Evolutionary conservation across 73 alveolate genomes (phyloP), one percentile per base, ranked within the genome.

Genomic region (Uronychia binucleata): DNA sequence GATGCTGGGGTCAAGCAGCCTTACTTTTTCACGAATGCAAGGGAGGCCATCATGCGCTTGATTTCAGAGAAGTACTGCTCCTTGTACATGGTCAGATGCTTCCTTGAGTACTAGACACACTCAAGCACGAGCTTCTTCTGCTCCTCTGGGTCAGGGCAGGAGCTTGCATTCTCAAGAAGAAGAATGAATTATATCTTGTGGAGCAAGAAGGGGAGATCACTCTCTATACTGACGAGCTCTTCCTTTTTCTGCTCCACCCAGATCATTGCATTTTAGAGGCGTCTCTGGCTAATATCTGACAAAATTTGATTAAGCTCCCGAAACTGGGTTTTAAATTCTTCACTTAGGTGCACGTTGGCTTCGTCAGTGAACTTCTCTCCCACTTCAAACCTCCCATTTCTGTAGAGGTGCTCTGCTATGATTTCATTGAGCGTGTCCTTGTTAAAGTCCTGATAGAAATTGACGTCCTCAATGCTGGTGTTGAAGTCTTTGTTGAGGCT

Each of bases 361-460:
- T 89, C 95, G 30, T 33, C 26, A 34, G 83, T 77, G 80, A 89
- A 89, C 58, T 27, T 78, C 33, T 89, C 95, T 30, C 95, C 95
- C 8, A 82, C 82, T 31, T 84, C 79, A 78, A 60, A 84, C 33
- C 82, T 34, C 26, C 95, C 95, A 14, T 90, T 33, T 35, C 91
- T 84, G 60, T 26, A 89, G 74, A 89, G 59, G 59, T 89, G 95
- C 77, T 89, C 92, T 28, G 95, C 88, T n/a, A 89, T 89, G 1
- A 84, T 89, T 34, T 60, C 58, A 46, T 88, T 77, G 0, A 88
- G 35, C 25, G 26, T 11, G 11, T 59, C 78, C 59, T 88, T 88
- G 31, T 88, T 83, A 28, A 81, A 59, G 30, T 88, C 82, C 59
- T 82, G 34, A 27, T 59, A 77, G 31, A 88, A 78, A 26, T 88